A percentile compares a stretch with the other conserved stretches of the same genome.
These are phyloP conservation scores for Haematococcus lacustris DNA, from an alignment of 139 green algal species.

Conservation along the genomic window DNA sequence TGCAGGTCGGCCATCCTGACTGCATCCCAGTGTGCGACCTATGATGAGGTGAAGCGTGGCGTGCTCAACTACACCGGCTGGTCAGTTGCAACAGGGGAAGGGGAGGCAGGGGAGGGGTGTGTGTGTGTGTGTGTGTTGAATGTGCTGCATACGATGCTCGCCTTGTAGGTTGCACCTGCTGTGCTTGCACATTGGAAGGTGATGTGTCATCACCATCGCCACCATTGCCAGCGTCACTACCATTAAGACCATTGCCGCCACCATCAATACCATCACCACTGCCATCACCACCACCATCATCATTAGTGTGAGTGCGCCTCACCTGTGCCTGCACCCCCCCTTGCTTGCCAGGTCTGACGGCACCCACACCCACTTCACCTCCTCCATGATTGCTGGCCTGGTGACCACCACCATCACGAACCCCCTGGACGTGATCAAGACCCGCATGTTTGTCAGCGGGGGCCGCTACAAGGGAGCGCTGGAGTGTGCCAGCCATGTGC, in stretches of 20 bases:
- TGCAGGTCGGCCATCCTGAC: conserved; percentile 67
- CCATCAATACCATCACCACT: no score
- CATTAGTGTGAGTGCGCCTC: no score
- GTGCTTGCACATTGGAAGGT: no score
- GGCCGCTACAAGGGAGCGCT: conserved; percentile 24
- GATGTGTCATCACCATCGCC: no score
- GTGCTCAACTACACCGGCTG: conserved; percentile 30
- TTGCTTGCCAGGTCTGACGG: conserved; percentile 2
- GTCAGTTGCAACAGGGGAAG: conserved; percentile 25
- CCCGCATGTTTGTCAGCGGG: conserved; percentile 53
- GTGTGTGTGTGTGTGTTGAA: neutral
- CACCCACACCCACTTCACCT: conserved; percentile 7
- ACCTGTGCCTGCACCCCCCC: no score
- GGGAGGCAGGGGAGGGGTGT: neutral
- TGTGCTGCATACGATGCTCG: no score
- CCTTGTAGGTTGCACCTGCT: no score
- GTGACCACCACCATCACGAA: conserved; percentile 83
- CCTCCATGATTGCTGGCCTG: conserved; percentile 45
- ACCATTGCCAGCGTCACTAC: no score
- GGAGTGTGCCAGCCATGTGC: conserved; percentile 23
- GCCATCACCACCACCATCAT: no score
- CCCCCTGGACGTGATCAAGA: conserved; percentile 86
- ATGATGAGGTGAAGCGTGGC: conserved; percentile 66
- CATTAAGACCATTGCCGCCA: no score
- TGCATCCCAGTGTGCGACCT: conserved; percentile 74